Percentiles rank a stretch among this genome's conserved stretches.
These are phyloP conservation scores for Trypanosoma mega DNA, from an alignment of 208 protist species.

Conservation along the genomic window DNA sequence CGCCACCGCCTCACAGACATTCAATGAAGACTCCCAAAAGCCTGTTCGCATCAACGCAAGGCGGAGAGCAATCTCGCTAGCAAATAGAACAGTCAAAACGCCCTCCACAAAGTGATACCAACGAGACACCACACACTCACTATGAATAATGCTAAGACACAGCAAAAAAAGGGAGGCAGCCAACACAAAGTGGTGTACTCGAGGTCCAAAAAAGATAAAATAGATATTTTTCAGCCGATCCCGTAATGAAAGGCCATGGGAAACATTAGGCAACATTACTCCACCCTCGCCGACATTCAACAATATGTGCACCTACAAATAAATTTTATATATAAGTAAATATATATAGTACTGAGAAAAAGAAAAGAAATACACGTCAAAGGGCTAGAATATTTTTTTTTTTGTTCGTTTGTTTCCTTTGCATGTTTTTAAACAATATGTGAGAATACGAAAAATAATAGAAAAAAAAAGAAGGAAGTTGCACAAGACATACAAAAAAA, in stretches of 20 bases:
- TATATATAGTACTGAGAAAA: neutral
- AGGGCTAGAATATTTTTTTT: too few species aligned
- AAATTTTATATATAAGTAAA: neutral
- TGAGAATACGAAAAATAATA: too few species aligned
- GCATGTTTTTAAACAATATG: too few species aligned
- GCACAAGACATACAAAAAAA: neutral
- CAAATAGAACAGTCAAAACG: slow-evolving; percentile 35
- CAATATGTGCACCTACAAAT: neutral
- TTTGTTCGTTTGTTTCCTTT: too few species aligned
- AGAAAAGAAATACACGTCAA: too few species aligned
- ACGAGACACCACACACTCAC: slow-evolving; percentile 14
- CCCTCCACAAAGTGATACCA: slow-evolving; percentile 34
- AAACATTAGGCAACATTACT: neutral
- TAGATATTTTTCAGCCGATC: slow-evolving; percentile 30
- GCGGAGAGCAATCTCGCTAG: slow-evolving; percentile 25
- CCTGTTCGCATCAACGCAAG: slow-evolving; percentile 27
- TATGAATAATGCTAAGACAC: slow-evolving; percentile 22
- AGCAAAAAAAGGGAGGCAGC: slow-evolving; percentile 25
- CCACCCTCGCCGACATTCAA: neutral
- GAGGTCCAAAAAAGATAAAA: slow-evolving; percentile 28
- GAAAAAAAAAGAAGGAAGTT: neutral
- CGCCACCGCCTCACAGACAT: slow-evolving; percentile 24
- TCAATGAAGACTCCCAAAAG: slow-evolving; percentile 37
- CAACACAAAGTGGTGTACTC: slow-evolving; percentile 23
- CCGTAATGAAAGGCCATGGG: slow-evolving; percentile 17